These are phyloP conservation scores for Moniliophthora roreri DNA, from an alignment of 1,284 basidiomycete species.

Conservation along the genomic window DNA sequence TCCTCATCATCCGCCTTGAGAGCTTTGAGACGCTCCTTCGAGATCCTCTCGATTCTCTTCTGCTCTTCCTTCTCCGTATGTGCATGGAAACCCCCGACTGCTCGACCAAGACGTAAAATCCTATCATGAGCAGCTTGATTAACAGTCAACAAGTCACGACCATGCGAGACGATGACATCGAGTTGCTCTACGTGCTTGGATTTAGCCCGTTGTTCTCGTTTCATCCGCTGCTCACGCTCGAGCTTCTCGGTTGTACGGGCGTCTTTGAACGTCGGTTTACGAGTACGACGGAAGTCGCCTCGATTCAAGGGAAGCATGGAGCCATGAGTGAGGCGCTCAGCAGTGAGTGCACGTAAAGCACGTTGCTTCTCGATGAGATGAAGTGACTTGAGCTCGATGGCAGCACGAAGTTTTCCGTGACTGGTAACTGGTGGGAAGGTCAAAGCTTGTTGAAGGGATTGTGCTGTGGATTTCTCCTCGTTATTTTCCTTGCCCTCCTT, in stretches of 20 bases:
- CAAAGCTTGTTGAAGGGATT: slow-evolving; percentile 4
- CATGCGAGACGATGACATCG: slow-evolving; percentile 85
- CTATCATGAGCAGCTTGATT: slow-evolving; percentile 75
- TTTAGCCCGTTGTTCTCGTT: slow-evolving; percentile 92
- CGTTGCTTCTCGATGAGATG: slow-evolving; percentile 91
- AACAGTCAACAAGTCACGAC: slow-evolving; percentile 68
- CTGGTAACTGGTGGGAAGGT: slow-evolving; percentile 10
- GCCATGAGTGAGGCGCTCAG: slow-evolving; percentile 87
- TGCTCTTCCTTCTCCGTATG: slow-evolving; percentile 98
- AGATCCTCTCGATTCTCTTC: slow-evolving; percentile 93
- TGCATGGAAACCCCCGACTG: slow-evolving; percentile 85
- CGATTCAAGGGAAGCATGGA: slow-evolving; percentile 92
- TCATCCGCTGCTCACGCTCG: slow-evolving; percentile 89
- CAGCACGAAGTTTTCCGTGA: slow-evolving; percentile 83
- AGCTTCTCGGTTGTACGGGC: slow-evolving; percentile 89
- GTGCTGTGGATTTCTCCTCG: slow-evolving; percentile 4
- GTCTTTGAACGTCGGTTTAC: slow-evolving; percentile 89
- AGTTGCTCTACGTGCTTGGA: slow-evolving; percentile 97
- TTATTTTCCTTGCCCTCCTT: slow-evolving; percentile 48
- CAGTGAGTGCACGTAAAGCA: slow-evolving; percentile 81
- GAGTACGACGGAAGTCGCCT: slow-evolving; percentile 85
- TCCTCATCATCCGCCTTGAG: slow-evolving; percentile 99
- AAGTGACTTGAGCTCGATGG: slow-evolving; percentile 95
- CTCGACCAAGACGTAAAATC: slow-evolving; percentile 80
- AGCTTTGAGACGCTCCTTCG: slow-evolving; percentile 98